Base-by-base conservation (phyloP, 1,284 basidiomycete species). In the Pterulicium gracile region DNA sequence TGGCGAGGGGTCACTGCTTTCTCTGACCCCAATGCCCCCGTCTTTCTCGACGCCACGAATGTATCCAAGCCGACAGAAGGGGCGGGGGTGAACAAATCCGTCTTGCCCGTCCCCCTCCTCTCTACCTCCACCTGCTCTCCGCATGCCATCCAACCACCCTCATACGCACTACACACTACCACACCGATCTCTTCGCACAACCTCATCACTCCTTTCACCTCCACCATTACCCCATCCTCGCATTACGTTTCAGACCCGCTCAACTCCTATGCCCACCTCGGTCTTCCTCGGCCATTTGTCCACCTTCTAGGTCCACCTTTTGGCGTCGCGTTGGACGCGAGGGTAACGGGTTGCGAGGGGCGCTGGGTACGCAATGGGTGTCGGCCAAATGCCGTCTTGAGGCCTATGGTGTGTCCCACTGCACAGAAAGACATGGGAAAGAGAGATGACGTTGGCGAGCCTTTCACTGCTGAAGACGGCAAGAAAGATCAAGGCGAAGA, bases 321-420 rank as follows among this genome's bases (percentile, higher is more conserved):
- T 50, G 83, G 83, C 51, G 62, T 96, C 12, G 84, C 87, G 2
- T 68, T 98, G 24, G 94, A 98, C 55, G 76, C 87, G 0, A 67
- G 94, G 13, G 69, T 77, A n/a, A 78, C 79, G n/a, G 91, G 91
- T 3, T 77, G 72, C 49, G 75, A 85, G 49, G 73, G 75, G 0
- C 69, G 89, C 14, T 97, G 88, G 61, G 80, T 85, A 0, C 68
- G 94, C 40, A 86, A 73, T 47, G 89, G 91, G 0, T 98, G 94
- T 61, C 73, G 85, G 52, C 92, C 93, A 4, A 97, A 97, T 56
- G 89, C 85, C 0, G 86, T 94, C 2, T 61, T 97, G 10, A 69
- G 88, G 1, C 90, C 91, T 0, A 70, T 92, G 23, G 60, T 92
- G 15, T 81, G 85, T 55, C 61, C 60, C 32, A 61, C 63, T 24